These are phyloP conservation scores for Musa schizocarpa DNA, from an alignment of 176 grass and related monocot genomes.

Conservation along the genomic window DNA sequence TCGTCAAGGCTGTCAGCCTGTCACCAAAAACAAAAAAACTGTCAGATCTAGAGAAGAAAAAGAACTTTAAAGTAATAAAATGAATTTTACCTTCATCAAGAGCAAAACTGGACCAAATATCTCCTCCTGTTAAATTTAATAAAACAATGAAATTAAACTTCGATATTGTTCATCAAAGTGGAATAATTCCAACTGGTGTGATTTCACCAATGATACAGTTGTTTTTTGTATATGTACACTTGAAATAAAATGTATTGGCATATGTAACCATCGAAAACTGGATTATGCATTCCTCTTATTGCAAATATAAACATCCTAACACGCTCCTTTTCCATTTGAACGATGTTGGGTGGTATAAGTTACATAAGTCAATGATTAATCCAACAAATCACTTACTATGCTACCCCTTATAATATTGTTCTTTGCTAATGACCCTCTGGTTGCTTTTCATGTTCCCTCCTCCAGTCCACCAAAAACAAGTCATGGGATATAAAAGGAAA, in stretches of 20 bases:
- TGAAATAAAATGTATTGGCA: neutral
- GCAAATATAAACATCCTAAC: no score
- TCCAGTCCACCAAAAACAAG: no score
- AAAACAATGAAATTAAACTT: neutral
- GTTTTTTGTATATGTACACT: neutral
- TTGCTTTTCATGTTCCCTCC: no score
- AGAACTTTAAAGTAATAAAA: neutral
- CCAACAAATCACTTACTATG: no score
- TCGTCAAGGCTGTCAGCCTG: slow-evolving; percentile 85
- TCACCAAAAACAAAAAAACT: slow-evolving; percentile 15
- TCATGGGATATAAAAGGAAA: no score
- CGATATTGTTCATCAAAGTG: neutral
- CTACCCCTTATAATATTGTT: no score
- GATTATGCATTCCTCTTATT: neutral
- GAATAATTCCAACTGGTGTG: neutral
- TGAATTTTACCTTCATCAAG: slow-evolving; percentile 69
- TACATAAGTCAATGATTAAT: no score
- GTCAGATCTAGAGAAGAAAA: slow-evolving; percentile 8
- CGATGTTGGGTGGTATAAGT: no score
- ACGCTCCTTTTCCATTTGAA: no score
- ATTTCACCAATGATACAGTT: neutral
- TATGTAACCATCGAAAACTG: neutral
- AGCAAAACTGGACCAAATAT: slow-evolving; percentile 97
- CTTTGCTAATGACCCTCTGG: no score
- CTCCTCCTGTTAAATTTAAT: slow-evolving; percentile 41